Percentiles rank a stretch among this genome's conserved stretches.
Conservation (phyloP, 176 grass and related monocot species). For the sorghum (Sorghum bicolor) region DNA sequence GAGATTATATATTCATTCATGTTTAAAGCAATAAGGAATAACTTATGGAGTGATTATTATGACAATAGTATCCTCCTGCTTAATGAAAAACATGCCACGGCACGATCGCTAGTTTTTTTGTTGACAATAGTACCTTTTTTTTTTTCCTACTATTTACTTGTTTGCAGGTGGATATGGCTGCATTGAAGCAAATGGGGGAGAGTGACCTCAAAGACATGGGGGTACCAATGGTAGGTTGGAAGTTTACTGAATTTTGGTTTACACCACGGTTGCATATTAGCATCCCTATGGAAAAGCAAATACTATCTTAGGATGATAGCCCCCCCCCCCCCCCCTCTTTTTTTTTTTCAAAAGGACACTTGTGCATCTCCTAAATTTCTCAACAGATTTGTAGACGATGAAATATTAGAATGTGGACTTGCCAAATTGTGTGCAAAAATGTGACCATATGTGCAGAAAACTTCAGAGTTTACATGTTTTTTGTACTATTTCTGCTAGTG, state of each 20-base stretch:
- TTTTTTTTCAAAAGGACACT: background rate
- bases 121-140: background rate
- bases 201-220: conserved; percentile 91
- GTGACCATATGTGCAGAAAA: background rate
- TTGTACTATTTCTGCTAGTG: conserved; percentile 5
- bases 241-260: background rate
- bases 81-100: too few relatives aligned
- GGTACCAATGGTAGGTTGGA: conserved; percentile 77
- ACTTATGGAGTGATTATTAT: background rate
- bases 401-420: background rate
- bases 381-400: background rate
- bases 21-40: background rate
- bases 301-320: background rate
- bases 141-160: conserved; percentile 8
- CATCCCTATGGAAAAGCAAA: background rate
- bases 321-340: background rate
- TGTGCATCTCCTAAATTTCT: background rate
- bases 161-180: conserved; percentile 82
- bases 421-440: background rate
- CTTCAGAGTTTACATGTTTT: background rate
- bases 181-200: conserved; percentile 89
- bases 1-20: background rate
- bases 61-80: background rate
- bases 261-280: background rate
- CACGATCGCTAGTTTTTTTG: too few relatives aligned